Evolutionary conservation across 345 rosid species (phyloP).

Genomic region (Eucalyptus erythrocorys): DNA sequence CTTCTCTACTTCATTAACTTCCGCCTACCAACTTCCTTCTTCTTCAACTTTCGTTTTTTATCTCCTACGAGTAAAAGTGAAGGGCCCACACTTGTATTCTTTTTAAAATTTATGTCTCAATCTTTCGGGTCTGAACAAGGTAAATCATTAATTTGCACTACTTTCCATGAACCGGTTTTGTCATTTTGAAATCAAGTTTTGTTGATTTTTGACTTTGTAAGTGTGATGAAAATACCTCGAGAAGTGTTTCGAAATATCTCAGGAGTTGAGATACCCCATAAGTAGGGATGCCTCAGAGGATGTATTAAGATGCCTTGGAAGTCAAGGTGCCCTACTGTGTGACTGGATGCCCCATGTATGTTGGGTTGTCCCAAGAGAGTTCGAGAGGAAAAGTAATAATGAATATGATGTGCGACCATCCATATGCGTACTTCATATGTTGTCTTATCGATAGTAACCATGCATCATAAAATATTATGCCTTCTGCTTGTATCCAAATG

Average conservation of each 20-base stretch:
- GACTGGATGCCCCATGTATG: not conserved
- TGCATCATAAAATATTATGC: no score
- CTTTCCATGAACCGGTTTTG: no score
- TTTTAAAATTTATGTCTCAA: no score
- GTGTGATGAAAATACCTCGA: not conserved
- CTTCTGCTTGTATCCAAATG: no score
- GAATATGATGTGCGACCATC: not conserved
- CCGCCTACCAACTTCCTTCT: not conserved
- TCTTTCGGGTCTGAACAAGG: not conserved
- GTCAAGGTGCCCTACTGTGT: not conserved
- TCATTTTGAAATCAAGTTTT: not conserved
- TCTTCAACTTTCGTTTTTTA: not conserved
- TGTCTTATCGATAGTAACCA: not conserved
- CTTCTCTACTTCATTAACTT: not conserved
- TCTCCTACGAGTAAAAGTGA: not conserved
- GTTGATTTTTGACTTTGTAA: not conserved
- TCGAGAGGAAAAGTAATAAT: not conserved
- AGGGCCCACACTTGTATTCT: not conserved
- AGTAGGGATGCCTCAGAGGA: no score
- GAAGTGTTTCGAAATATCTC: no score
- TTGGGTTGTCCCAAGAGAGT: accelerated
- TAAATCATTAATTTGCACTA: no score
- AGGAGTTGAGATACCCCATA: no score
- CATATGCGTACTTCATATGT: not conserved
- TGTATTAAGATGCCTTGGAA: not conserved